Evolutionary conservation across 352 stramenopile genomes (phyloP).

Genomic region (Phytophthora fragariaefolia): DNA sequence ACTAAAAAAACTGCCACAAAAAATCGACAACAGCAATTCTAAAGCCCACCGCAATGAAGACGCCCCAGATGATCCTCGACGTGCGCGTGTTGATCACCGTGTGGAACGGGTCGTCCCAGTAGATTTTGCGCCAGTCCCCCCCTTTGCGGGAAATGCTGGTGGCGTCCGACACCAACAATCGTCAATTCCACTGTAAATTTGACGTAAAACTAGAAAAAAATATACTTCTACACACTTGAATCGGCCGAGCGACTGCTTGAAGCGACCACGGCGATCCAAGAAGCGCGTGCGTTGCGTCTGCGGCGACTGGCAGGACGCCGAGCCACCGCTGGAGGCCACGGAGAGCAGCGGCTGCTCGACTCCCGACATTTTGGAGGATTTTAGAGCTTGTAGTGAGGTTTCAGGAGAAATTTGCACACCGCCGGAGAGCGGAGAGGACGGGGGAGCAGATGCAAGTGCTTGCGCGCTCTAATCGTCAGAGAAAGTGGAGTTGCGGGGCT

Average conservation of each 20-base stretch:
- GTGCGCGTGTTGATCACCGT: conserved; percentile 89
- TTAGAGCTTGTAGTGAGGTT: conserved; percentile 3
- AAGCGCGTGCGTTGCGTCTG: conserved; percentile 44
- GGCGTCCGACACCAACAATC: conserved; percentile 9
- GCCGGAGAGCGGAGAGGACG: conserved; percentile 13
- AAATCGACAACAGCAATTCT: conserved; percentile 5
- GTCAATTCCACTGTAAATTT: conserved; percentile 1
- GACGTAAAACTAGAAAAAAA: conserved; percentile 11
- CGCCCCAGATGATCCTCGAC: conserved; percentile 77
- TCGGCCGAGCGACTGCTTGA: conserved; percentile 72
- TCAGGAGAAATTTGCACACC: conserved; percentile 2
- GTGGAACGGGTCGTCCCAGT: conserved; percentile 88
- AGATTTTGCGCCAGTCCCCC: conserved; percentile 84
- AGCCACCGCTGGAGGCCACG: conserved; percentile 20
- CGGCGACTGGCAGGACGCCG: conserved; percentile 4
- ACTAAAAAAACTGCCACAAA: not conserved
- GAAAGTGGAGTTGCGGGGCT: not conserved
- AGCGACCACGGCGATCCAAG: conserved; percentile 65
- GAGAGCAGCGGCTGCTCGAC: conserved; percentile 50
- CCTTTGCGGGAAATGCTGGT: conserved; percentile 71
- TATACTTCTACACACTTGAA: conserved; percentile 62
- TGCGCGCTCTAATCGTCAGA: not conserved
- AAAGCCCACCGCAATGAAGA: conserved; percentile 78
- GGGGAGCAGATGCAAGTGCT: not conserved
- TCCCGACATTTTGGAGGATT: conserved; percentile 29